Conservation (phyloP, 1,284 basidiomycete species). For the Ustilago cynodontis region DNA sequence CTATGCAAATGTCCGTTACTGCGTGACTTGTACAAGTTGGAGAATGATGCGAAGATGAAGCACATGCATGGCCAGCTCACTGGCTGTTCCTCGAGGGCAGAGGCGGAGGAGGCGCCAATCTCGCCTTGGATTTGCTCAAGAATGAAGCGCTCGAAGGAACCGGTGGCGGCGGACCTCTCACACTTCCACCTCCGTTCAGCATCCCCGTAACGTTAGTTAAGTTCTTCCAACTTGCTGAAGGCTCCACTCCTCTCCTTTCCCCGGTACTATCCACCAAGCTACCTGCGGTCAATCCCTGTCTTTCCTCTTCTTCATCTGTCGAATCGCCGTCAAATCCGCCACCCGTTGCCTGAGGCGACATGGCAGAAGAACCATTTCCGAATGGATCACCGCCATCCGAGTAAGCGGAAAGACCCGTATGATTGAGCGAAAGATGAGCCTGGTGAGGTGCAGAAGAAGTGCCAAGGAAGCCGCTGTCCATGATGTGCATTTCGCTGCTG, state of each 20-base stretch:
- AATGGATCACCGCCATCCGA: conserved; percentile 46
- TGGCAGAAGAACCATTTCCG: background rate
- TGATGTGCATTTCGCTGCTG: conserved; percentile 17
- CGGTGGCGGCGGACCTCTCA: conserved; percentile 36
- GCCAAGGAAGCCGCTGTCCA: conserved; percentile 28
- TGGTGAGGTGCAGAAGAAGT: background rate
- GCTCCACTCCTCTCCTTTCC: conserved; percentile 3
- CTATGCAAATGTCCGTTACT: conserved; percentile 15
- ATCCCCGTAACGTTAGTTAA: background rate
- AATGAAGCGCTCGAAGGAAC: conserved; percentile 38
- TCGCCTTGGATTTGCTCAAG: conserved; percentile 30
- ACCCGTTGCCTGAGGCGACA: conserved; percentile 46
- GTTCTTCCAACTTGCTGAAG: conserved; percentile 10
- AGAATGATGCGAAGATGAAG: background rate
- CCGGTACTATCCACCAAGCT: conserved; percentile 12
- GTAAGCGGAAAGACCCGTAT: conserved; percentile 42
- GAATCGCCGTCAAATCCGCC: conserved; percentile 9
- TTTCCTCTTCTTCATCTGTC: conserved; percentile 27
- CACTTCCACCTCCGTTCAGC: background rate
- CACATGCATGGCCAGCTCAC: background rate
- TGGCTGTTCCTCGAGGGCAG: conserved; percentile 29
- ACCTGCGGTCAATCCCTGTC: conserved; percentile 18
- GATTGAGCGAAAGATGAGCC: conserved; percentile 23
- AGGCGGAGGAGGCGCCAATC: conserved; percentile 38
- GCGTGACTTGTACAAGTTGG: background rate